phyloP scores from a whole-genome alignment of 2,329 filamentous ascomycete genomes.

The Thelonectria olida region DNA sequence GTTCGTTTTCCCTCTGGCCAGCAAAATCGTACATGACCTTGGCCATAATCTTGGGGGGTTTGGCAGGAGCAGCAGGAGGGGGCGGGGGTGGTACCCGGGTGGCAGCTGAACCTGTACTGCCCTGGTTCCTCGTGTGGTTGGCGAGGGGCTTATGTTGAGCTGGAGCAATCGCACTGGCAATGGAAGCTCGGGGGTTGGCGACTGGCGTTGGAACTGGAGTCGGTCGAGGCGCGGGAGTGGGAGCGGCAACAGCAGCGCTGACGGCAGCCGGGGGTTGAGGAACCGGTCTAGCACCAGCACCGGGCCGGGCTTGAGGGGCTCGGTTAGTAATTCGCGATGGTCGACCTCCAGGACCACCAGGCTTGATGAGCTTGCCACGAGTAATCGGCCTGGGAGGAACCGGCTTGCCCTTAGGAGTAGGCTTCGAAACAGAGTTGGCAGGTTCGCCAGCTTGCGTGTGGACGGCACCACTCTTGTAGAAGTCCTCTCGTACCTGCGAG shows the following conservation, averaged over 20 bases:
- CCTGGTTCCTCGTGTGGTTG: constrained; percentile 65
- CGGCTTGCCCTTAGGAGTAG: constrained; percentile 87
- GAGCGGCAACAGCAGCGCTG: constrained; percentile 36
- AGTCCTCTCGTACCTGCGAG: constrained; percentile 77
- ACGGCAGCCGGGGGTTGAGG: constrained; percentile 48
- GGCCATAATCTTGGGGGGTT: constrained; percentile 76
- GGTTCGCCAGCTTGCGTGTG: constrained; percentile 88
- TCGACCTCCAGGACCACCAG: constrained; percentile 84
- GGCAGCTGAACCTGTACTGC: constrained; percentile 59
- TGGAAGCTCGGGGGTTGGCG: constrained; percentile 20
- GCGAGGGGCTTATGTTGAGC: constrained; percentile 47
- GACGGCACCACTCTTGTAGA: constrained; percentile 92
- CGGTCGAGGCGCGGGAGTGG: constrained; percentile 32
- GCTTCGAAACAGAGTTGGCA: constrained; percentile 81
- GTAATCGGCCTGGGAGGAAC: constrained; percentile 91
- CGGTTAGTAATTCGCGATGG: constrained; percentile 75
- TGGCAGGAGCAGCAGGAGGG: constrained; percentile 69
- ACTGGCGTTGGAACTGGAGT: constrained; percentile 18
- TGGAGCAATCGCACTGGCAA: constrained; percentile 27
- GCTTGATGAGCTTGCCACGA: constrained; percentile 89
- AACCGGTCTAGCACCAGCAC: constrained; percentile 44
- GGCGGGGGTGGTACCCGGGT: constrained; percentile 69
- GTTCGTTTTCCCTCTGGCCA: constrained; percentile 84
- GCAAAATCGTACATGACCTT: constrained; percentile 94
- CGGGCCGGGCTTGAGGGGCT: constrained; percentile 54